Evolutionary conservation across 2,329 filamentous ascomycete species (phyloP).

Genomic region (Diaporthe humulicola): DNA sequence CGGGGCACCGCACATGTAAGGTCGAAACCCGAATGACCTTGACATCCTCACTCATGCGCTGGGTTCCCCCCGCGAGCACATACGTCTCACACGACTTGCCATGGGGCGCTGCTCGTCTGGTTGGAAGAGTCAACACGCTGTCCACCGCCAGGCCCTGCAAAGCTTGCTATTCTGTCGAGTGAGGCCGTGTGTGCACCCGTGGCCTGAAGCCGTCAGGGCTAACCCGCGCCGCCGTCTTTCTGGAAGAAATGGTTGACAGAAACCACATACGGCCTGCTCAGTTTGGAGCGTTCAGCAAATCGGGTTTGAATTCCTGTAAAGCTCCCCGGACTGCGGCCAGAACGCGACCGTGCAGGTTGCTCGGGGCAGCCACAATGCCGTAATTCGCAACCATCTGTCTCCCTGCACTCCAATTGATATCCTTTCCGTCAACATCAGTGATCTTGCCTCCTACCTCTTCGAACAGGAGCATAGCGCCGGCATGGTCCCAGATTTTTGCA

Average conservation of each 20-base stretch:
- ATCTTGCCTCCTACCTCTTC: slow-evolving; percentile 68
- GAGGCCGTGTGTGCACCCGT: neutral
- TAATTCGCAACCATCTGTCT: slow-evolving; percentile 64
- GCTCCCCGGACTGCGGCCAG: slow-evolving; percentile 53
- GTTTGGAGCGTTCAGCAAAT: slow-evolving; percentile 45
- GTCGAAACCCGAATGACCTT: neutral
- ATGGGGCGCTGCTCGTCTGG: neutral
- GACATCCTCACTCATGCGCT: neutral
- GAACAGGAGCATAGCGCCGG: slow-evolving; percentile 70
- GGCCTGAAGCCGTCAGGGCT: neutral
- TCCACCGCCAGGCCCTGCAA: neutral
- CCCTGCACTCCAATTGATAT: slow-evolving; percentile 63
- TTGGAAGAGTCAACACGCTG: neutral
- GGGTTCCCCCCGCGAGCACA: neutral
- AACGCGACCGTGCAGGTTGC: slow-evolving; percentile 57
- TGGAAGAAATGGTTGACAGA: neutral
- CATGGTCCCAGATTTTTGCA: slow-evolving; percentile 72
- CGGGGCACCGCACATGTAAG: neutral
- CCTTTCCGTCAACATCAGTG: slow-evolving; percentile 66
- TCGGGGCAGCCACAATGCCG: slow-evolving; percentile 68
- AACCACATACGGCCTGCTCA: slow-evolving; percentile 5
- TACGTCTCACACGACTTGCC: neutral
- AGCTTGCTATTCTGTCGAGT: neutral
- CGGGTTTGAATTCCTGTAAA: slow-evolving; percentile 50
- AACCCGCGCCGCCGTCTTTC: too few species aligned